Conservation (phyloP, 2,329 filamentous ascomycete genomes). For the Colletotrichum paranaense region DNA sequence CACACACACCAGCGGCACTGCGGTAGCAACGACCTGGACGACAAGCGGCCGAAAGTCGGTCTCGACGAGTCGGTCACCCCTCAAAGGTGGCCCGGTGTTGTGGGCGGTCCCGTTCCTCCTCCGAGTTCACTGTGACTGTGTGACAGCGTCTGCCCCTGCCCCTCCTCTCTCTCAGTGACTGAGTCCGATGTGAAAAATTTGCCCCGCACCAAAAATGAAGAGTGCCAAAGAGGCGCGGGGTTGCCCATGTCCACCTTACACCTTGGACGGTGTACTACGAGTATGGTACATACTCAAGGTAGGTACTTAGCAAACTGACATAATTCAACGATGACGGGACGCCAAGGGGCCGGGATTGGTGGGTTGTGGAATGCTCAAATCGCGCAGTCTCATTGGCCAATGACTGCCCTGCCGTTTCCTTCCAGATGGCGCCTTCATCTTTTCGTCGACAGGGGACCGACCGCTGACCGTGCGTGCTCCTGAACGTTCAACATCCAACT, state of each 20-base stretch:
- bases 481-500: not conserved
- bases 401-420: not conserved
- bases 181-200: not conserved
- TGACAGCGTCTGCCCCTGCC: not conserved
- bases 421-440: not conserved
- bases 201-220: slow-evolving; percentile 7
- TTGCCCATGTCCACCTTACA: not conserved
- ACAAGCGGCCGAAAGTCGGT: slow-evolving; percentile 33
- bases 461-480: not conserved
- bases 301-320: not conserved
- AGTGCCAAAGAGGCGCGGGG: slow-evolving; percentile 1
- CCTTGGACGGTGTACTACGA: not conserved
- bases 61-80: slow-evolving; percentile 17
- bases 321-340: slow-evolving; percentile 4
- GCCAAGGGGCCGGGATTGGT: slow-evolving; percentile 3
- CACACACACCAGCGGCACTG: not conserved
- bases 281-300: no score
- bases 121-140: not conserved
- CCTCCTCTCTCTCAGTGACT: not conserved
- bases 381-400: not conserved
- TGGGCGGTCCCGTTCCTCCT: not conserved
- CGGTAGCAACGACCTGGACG: slow-evolving; percentile 6
- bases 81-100: not conserved
- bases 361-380: not conserved
- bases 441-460: not conserved